Evolutionary conservation across 768 basidiomycete species (phyloP), one percentile per base, ranked within the genome.

Genomic region (Tremella mesenterica): DNA sequence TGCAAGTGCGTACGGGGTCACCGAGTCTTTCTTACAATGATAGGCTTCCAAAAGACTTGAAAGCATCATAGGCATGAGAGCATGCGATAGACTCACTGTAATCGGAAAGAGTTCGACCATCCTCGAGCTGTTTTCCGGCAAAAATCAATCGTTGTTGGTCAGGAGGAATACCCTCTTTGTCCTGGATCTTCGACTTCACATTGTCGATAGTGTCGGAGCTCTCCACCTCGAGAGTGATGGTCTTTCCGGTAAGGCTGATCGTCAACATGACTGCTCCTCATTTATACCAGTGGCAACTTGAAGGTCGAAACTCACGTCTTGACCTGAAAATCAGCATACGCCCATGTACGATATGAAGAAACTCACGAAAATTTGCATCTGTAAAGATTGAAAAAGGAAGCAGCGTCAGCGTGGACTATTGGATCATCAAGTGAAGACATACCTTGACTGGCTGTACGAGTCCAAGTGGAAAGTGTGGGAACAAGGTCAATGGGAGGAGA

Each of bases 231-330:
- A 76, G 70, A 54, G 84, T 85, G 67, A 85, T 84, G 44, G 85
- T 86, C 79, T 85, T 85, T 44, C 84, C 84, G 6, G 84, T 85
- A 4, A 85, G 74, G 61, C 69, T 73, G 50, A 2, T 8, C 14
- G 48, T 49, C 25, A 45, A 48, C 39, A 50, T 16, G 30, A 18
- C 8, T 2, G 12, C 21, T 38, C 21, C 33, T 12, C 34, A 48
- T 50, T 25, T 56, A 16, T 16, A 45, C n/a, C 26, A 29, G 31
- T 23, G 33, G 33, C 4, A 10, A 13, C n/a, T 21, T 38, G 28
- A 38, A 34, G 9, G 2, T 31, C 4, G 6, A 41, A 36, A 50
- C 58, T 47, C 39, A 63, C 67, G 67, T 69, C 61, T 69, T 69
- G 52, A 69, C 57, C 56, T 56, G 33, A 0, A 54, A 53, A 34